phyloP scores from a whole-genome alignment of 164 flowering plant species.

The Vitis amurensis region DNA sequence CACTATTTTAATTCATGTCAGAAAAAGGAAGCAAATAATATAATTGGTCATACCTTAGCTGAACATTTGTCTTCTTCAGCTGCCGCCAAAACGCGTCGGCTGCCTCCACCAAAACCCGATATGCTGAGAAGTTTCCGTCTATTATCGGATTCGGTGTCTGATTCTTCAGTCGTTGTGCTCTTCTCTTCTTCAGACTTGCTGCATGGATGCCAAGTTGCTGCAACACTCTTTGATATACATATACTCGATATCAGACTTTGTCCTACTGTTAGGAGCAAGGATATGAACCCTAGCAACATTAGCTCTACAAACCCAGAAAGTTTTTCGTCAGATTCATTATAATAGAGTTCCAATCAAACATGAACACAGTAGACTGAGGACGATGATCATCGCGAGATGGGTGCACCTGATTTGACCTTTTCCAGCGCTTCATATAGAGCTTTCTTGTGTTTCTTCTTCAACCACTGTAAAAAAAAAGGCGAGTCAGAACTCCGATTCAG shows the following conservation, averaged over 20 bases:
- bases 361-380: background rate
- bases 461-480: constrained; percentile 42
- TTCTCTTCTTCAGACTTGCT: constrained; percentile 15
- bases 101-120: constrained; percentile 4
- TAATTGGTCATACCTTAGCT: constrained; percentile 24
- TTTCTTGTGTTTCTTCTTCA: constrained; percentile 43
- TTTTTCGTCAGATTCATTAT: no score
- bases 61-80: constrained; percentile 37
- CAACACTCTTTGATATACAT: constrained; percentile 40
- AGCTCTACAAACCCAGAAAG: constrained; percentile 38
- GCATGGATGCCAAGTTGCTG: constrained; percentile 55
- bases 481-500: background rate
- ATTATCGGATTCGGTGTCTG: background rate
- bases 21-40: background rate
- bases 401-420: constrained; percentile 60
- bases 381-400: background rate
- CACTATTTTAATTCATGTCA: no score
- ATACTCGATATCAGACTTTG: constrained; percentile 37
- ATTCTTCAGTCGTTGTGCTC: no score
- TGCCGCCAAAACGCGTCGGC: constrained; percentile 42
- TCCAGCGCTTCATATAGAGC: constrained; percentile 66
- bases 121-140: constrained; percentile 41
- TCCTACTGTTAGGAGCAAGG: constrained; percentile 51
- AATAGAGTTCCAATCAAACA: background rate
- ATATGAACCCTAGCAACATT: constrained; percentile 75